These are phyloP conservation scores for Bondarzewia mesenterica DNA, from an alignment of 1,284 basidiomycete genomes.

Conservation along the genomic window DNA sequence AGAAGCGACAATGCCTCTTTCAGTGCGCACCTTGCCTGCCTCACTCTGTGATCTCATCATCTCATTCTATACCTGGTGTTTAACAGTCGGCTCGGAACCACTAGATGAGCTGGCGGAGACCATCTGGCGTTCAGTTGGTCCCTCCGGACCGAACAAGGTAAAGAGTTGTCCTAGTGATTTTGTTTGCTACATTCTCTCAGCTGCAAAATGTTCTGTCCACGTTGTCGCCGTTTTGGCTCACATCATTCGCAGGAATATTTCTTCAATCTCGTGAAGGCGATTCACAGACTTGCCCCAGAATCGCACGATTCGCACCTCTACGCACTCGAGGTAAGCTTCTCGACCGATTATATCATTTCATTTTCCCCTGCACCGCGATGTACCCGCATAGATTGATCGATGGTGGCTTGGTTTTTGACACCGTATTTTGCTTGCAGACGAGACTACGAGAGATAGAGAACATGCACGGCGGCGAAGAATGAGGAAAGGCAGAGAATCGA, in stretches of 20 bases:
- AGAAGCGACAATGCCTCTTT: slow-evolving; percentile 74
- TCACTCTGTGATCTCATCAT: background rate
- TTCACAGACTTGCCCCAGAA: slow-evolving; percentile 63
- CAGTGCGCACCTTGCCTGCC: slow-evolving; percentile 29
- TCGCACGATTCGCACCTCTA: slow-evolving; percentile 73
- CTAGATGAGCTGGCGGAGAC: slow-evolving; percentile 56
- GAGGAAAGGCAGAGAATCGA: background rate
- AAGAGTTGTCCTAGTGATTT: background rate
- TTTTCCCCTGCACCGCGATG: background rate
- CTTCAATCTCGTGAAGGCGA: slow-evolving; percentile 60
- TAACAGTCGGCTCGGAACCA: slow-evolving; percentile 74
- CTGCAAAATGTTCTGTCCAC: too few relatives aligned
- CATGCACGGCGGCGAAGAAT: background rate
- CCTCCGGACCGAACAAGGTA: slow-evolving; percentile 81
- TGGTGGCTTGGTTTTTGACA: background rate
- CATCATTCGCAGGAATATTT: slow-evolving; percentile 58
- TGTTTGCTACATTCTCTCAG: background rate
- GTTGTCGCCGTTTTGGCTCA: too few relatives aligned
- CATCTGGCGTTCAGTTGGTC: slow-evolving; percentile 72
- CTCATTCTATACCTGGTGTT: background rate
- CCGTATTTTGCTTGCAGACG: slow-evolving; percentile 19
- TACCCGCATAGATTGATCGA: background rate
- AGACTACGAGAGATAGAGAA: slow-evolving; percentile 23
- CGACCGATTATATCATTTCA: too few relatives aligned
- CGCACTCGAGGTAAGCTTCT: slow-evolving; percentile 55